Conservation (phyloP, 352 stramenopile species). For the Phytophthora rubi region DNA sequence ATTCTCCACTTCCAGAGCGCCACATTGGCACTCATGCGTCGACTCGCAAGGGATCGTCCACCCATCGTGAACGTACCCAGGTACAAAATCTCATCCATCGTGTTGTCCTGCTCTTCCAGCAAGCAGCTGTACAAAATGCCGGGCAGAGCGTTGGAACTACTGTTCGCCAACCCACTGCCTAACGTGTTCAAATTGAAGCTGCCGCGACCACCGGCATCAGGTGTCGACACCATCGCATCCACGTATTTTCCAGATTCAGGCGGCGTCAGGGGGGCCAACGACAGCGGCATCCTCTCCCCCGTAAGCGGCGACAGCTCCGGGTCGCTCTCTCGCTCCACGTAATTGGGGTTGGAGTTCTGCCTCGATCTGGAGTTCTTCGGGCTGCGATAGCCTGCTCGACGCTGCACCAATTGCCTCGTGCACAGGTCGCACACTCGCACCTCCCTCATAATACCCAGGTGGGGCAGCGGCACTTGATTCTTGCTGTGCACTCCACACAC, state of each 20-base stretch:
- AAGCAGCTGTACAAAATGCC: conserved; percentile 79
- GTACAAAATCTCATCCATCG: conserved; percentile 79
- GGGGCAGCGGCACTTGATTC: conserved; percentile 78
- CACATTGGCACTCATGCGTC: conserved; percentile 75
- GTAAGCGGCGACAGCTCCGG: conserved; percentile 36
- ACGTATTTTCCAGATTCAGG: conserved; percentile 16
- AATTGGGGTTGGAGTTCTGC: conserved; percentile 31
- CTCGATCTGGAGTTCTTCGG: conserved; percentile 34
- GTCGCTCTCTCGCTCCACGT: conserved; percentile 37
- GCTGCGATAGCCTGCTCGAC: conserved; percentile 68
- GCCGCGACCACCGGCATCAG: conserved; percentile 22
- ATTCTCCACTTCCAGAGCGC: conserved; percentile 82
- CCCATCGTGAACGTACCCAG: conserved; percentile 82
- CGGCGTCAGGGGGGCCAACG: conserved; percentile 21
- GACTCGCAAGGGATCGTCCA: conserved; percentile 69
- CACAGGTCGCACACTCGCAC: conserved; percentile 80
- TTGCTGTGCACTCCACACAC: conserved; percentile 81
- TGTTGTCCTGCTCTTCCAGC: conserved; percentile 81
- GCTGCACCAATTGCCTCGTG: conserved; percentile 70
- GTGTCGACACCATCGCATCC: conserved; percentile 3
- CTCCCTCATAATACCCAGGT: conserved; percentile 77
- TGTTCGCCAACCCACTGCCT: conserved; percentile 24
- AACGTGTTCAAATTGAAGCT: conserved; percentile 41
- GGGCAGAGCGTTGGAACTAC: conserved; percentile 37
- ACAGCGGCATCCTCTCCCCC: conserved; percentile 25